phyloP scores from a whole-genome alignment of 2,329 filamentous ascomycete species.

The Aspergillus glaucus region DNA sequence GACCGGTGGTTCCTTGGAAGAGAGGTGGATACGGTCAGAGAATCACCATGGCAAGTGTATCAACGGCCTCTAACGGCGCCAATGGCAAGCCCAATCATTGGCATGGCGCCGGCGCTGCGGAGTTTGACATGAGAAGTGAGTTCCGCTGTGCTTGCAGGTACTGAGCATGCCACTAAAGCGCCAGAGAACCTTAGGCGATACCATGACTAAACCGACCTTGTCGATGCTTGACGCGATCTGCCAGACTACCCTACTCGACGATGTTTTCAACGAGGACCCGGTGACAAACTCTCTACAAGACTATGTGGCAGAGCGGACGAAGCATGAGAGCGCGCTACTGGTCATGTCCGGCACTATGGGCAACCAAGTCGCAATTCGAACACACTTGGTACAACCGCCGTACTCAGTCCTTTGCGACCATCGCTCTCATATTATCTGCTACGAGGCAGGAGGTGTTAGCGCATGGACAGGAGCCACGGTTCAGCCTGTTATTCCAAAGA shows the following conservation, averaged over 20 bases:
- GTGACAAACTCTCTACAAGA: constrained; percentile 71
- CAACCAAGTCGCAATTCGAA: constrained; percentile 76
- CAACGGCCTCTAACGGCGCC: constrained; percentile 10
- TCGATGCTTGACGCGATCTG: constrained; percentile 78
- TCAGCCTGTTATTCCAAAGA: constrained; percentile 60
- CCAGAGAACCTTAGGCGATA: constrained; percentile 48
- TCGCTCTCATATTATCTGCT: constrained; percentile 67
- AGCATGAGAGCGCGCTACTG: constrained; percentile 70
- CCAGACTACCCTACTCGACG: constrained; percentile 69
- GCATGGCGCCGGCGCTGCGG: constrained; percentile 46
- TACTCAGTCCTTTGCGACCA: constrained; percentile 74
- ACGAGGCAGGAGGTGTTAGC: constrained; percentile 62
- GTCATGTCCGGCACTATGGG: constrained; percentile 92
- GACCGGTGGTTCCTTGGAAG: constrained; percentile 4
- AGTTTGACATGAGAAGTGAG: constrained; percentile 52
- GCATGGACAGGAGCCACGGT: constrained; percentile 65
- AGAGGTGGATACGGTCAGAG: constrained; percentile 5
- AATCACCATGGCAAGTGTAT: constrained; percentile 16
- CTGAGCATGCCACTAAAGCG: neutral
- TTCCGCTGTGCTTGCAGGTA: neutral
- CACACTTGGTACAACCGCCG: constrained; percentile 72
- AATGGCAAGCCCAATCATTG: constrained; percentile 25
- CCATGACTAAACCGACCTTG: constrained; percentile 67
- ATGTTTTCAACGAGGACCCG: constrained; percentile 74
- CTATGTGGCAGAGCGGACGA: constrained; percentile 65